Evolutionary conservation across 345 rosid genomes (phyloP).

Genomic region (Rhodamnia argentea): DNA sequence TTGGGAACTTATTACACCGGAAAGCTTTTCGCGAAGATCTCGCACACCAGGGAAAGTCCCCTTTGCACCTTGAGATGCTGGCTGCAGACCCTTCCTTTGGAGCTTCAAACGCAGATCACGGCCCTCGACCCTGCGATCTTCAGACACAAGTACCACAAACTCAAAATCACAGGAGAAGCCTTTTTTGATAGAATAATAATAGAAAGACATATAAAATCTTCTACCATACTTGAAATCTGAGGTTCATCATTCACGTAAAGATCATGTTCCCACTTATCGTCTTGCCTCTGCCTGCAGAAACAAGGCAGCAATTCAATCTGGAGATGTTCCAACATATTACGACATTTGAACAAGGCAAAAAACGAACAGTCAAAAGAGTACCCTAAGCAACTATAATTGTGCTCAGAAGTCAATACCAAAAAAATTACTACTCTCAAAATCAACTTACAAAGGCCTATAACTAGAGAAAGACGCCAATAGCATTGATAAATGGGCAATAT

Average conservation of each 20-base stretch:
- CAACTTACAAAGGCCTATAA: background rate
- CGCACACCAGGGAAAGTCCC: conserved; percentile 38
- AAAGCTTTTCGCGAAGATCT: conserved; percentile 87
- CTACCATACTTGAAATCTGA: conserved; percentile 62
- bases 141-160: conserved; percentile 33
- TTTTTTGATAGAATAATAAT: background rate
- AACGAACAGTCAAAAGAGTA: background rate
- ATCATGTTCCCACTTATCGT: conserved; percentile 99
- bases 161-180: conserved; percentile 17
- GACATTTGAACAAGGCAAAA: background rate
- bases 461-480: background rate
- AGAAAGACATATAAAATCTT: background rate
- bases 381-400: background rate
- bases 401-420: background rate
- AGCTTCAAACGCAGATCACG: conserved; percentile 93
- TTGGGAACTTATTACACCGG: conserved; percentile 64
- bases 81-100: conserved; percentile 48
- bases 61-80: conserved; percentile 40
- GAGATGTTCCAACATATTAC: background rate
- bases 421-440: background rate
- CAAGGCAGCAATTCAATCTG: background rate
- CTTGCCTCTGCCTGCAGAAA: conserved; percentile 80
- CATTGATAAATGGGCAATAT: background rate
- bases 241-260: conserved; percentile 45
- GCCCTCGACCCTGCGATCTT: conserved; percentile 58